Conservation (phyloP, 148 eudicot species). For the Spergularia marina region DNA sequence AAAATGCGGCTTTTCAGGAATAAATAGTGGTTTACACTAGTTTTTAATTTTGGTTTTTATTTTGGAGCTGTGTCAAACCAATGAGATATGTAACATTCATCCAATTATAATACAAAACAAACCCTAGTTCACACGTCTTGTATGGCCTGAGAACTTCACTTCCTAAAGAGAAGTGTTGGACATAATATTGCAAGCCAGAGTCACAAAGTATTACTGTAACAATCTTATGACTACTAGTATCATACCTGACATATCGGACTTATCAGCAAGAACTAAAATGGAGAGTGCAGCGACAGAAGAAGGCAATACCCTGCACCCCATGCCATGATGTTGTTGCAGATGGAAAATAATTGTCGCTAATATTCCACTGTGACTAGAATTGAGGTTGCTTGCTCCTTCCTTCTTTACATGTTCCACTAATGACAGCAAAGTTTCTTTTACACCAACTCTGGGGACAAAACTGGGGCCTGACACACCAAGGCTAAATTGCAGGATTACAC, state of each 20-base stretch:
- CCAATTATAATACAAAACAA: slow-evolving; percentile 1
- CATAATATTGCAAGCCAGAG: background rate
- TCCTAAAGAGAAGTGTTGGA: background rate
- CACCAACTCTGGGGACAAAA: slow-evolving; percentile 23
- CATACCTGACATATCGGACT: slow-evolving; percentile 46
- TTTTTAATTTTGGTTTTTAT: background rate
- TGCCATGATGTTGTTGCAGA: slow-evolving; percentile 60
- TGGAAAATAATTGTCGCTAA: slow-evolving; percentile 52
- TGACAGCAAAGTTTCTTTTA: slow-evolving; percentile 43
- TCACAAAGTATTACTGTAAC: background rate
- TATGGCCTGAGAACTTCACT: background rate
- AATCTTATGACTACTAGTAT: background rate
- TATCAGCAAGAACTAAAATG: slow-evolving; percentile 48
- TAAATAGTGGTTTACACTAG: too few relatives aligned
- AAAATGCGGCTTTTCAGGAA: too few relatives aligned
- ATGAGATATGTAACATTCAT: background rate
- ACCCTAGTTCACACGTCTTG: background rate
- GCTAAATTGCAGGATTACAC: slow-evolving; percentile 49
- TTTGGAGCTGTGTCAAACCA: background rate
- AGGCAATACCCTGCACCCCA: slow-evolving; percentile 47
- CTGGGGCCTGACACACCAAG: slow-evolving; percentile 17
- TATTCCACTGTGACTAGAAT: slow-evolving; percentile 40
- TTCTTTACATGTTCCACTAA: slow-evolving; percentile 34
- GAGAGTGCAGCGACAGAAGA: slow-evolving; percentile 69
- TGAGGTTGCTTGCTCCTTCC: slow-evolving; percentile 23